Evolutionary conservation across 768 basidiomycete genomes (phyloP).

Genomic region (Hemileccinum impolitum): DNA sequence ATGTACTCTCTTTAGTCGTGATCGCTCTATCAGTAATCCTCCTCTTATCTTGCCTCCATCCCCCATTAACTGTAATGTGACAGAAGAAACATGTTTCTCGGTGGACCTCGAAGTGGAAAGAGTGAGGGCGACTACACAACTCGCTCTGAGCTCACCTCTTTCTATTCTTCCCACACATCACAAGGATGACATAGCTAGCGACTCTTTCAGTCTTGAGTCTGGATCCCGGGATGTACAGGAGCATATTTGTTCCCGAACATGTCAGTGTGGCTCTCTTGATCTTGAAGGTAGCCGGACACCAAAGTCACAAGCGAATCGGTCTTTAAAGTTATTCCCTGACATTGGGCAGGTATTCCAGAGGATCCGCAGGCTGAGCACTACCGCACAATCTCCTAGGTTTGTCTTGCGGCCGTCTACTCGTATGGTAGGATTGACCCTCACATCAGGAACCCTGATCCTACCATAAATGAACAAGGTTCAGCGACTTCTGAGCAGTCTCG

Average conservation of each 20-base stretch:
- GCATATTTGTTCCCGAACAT: not conserved
- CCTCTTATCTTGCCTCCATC: constrained; percentile 11
- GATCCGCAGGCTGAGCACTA: not conserved
- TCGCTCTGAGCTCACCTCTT: not conserved
- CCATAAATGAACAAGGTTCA: not conserved
- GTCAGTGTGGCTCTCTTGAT: not conserved
- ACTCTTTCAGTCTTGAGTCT: not conserved
- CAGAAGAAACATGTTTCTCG: constrained; percentile 13
- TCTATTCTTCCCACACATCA: not conserved
- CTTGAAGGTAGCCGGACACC: not conserved
- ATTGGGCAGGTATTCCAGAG: not conserved
- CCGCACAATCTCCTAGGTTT: constrained; percentile 7
- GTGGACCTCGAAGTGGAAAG: not conserved
- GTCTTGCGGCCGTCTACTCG: not conserved
- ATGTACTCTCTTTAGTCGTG: constrained; percentile 3
- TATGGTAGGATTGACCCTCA: not conserved
- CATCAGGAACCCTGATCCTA: not conserved
- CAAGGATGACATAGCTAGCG: not conserved
- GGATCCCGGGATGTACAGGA: not conserved
- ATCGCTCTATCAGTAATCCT: not conserved
- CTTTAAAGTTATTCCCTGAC: not conserved
- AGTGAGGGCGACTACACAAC: not conserved
- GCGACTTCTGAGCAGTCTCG: not conserved
- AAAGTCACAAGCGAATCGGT: not conserved
- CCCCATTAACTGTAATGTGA: constrained; percentile 17